phyloP scores from a whole-genome alignment of 805 yeast genomes.

The Brettanomyces nanus region DNA sequence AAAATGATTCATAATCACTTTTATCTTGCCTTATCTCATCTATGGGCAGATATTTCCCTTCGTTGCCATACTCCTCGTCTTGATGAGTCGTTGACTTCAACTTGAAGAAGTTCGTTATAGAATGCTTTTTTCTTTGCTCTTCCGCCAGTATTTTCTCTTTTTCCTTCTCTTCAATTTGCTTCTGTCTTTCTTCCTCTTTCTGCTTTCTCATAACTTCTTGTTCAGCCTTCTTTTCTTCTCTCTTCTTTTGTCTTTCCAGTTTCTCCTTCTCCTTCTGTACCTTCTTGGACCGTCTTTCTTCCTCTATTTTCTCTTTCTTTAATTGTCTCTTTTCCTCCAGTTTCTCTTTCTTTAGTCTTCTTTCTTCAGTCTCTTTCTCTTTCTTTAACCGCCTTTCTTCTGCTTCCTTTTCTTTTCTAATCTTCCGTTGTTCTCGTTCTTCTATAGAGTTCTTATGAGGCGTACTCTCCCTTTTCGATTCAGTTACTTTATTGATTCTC shows the following conservation, averaged over 20 bases:
- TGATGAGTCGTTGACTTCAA: conserved; percentile 9
- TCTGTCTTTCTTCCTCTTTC: conserved; percentile 25
- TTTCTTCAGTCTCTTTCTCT: conserved; percentile 19
- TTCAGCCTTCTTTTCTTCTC: conserved; percentile 22
- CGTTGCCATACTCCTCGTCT: background rate
- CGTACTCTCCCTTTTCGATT: background rate
- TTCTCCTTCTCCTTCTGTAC: conserved; percentile 17
- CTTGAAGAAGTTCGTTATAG: conserved; percentile 28
- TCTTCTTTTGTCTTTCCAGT: conserved; percentile 12
- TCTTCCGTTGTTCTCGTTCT: conserved; percentile 7
- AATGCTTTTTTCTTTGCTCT: conserved; percentile 19
- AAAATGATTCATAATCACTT: conserved; percentile 18
- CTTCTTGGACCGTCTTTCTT: conserved; percentile 13
- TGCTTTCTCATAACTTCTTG: conserved; percentile 26
- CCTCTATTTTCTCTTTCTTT: conserved; percentile 25
- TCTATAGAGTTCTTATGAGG: conserved; percentile 1
- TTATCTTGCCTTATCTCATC: background rate
- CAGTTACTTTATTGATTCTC: background rate
- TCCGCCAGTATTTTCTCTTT: conserved; percentile 16
- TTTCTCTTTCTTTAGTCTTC: conserved; percentile 24
- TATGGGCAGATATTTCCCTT: background rate
- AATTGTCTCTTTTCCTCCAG: conserved; percentile 26
- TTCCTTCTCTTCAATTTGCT: conserved; percentile 14
- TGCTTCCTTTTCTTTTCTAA: conserved; percentile 9
- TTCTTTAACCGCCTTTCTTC: conserved; percentile 12